Percentiles rank a stretch among this genome's conserved stretches.
Evolutionary conservation across 352 stramenopile species (phyloP).

Genomic region (Phytophthora pseudosyringae): DNA sequence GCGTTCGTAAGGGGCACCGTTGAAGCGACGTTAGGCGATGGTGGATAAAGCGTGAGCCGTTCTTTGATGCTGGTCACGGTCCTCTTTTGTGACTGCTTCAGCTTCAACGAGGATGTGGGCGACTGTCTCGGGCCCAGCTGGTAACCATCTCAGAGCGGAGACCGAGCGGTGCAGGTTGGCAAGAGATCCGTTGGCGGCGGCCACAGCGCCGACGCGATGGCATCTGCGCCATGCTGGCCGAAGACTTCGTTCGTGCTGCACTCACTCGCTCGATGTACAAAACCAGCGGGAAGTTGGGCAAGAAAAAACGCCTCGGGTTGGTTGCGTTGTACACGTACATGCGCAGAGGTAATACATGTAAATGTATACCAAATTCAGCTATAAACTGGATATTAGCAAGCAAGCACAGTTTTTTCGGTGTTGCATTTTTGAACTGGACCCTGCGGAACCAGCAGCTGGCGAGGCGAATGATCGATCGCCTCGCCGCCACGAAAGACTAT

Average conservation of each 20-base stretch:
- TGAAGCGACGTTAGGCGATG: constrained; percentile 7
- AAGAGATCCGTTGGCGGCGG: not conserved
- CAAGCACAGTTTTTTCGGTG: no score
- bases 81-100: constrained; percentile 6
- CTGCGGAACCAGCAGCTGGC: constrained; percentile 5
- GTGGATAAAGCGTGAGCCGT: constrained; percentile 27
- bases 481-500: constrained; percentile 4
- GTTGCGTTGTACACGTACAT: no score
- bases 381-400: no score
- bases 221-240: constrained; percentile 18
- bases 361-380: no score
- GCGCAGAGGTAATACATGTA: no score
- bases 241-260: not conserved
- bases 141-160: constrained; percentile 11
- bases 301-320: no score
- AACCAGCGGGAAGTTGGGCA: not conserved
- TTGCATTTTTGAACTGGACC: no score
- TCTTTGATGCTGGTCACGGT: constrained; percentile 30
- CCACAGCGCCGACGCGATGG: constrained; percentile 1
- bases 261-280: not conserved
- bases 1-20: not conserved
- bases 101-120: constrained; percentile 20
- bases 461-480: not conserved
- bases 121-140: constrained; percentile 12
- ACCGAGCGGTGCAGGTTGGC: not conserved